These are phyloP conservation scores for Trypanosoma rangeli DNA, from an alignment of 208 protist species.

Conservation along the genomic window DNA sequence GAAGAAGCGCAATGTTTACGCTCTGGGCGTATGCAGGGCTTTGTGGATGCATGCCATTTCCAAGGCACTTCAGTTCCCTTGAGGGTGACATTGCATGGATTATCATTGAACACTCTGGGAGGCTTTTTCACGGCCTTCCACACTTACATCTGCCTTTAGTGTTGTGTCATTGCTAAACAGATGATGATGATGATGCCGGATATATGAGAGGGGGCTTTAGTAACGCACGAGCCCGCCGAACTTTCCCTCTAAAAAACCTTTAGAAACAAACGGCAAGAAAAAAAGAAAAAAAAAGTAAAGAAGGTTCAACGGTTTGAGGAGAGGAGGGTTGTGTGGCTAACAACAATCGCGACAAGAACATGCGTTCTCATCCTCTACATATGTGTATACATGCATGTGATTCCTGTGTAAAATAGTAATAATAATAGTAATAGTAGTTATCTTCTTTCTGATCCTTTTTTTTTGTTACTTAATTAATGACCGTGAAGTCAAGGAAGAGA, in stretches of 20 bases:
- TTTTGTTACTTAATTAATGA: too few relatives aligned
- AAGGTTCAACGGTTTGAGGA: too few relatives aligned
- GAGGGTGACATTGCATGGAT: background rate
- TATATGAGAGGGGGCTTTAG: too few relatives aligned
- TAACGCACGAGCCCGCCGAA: too few relatives aligned
- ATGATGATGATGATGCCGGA: too few relatives aligned
- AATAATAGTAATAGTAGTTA: slow-evolving; percentile 12
- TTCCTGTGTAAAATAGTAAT: background rate
- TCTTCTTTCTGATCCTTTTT: slow-evolving; percentile 15
- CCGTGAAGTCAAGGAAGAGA: background rate
- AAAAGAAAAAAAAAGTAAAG: slow-evolving; percentile 1
- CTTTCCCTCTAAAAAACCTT: too few relatives aligned
- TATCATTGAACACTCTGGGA: background rate
- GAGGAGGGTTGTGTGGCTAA: background rate
- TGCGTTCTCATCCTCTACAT: background rate
- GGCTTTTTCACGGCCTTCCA: too few relatives aligned
- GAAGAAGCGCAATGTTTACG: slow-evolving; percentile 12
- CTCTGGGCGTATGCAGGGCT: background rate
- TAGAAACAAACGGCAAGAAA: background rate
- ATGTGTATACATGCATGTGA: slow-evolving; percentile 6
- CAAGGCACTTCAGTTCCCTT: background rate
- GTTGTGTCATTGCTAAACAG: too few relatives aligned
- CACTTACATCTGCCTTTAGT: too few relatives aligned
- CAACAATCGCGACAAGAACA: background rate
- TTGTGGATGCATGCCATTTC: background rate